Percentiles rank a stretch among this genome's conserved stretches.
Evolutionary conservation across 2,329 filamentous ascomycete species (phyloP).

Genomic region (Annulohypoxylon truncatum): DNA sequence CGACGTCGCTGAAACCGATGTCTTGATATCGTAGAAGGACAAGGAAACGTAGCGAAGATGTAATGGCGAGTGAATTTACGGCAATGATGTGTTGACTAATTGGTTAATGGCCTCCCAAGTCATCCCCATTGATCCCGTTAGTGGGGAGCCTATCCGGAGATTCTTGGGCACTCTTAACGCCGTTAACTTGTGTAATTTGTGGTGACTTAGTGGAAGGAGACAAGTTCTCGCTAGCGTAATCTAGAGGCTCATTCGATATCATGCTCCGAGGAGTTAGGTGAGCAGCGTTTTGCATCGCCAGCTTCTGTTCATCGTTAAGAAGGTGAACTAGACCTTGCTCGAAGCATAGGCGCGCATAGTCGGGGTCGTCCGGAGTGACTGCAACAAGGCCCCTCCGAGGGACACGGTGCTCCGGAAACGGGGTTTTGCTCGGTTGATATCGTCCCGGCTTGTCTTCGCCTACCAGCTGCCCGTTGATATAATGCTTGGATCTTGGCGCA

Average conservation of each 20-base stretch:
- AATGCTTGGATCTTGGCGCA: slow-evolving; percentile 69
- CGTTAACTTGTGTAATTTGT: slow-evolving; percentile 42
- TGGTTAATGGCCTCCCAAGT: slow-evolving; percentile 29
- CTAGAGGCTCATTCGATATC: slow-evolving; percentile 47
- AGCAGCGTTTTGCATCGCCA: slow-evolving; percentile 59
- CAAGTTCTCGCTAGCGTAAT: slow-evolving; percentile 39
- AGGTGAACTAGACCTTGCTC: slow-evolving; percentile 70
- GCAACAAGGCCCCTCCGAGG: slow-evolving; percentile 64
- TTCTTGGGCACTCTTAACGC: slow-evolving; percentile 39
- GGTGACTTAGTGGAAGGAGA: slow-evolving; percentile 45
- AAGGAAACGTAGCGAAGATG: slow-evolving; percentile 20
- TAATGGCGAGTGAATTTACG: background rate
- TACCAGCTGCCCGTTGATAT: slow-evolving; percentile 65
- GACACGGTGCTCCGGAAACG: slow-evolving; percentile 66
- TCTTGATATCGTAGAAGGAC: slow-evolving; percentile 43
- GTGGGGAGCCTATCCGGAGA: slow-evolving; percentile 40
- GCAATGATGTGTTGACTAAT: background rate
- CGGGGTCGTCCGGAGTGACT: slow-evolving; percentile 66
- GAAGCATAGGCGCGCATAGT: slow-evolving; percentile 65
- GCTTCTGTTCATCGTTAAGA: slow-evolving; percentile 58
- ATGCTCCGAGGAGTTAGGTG: slow-evolving; percentile 60
- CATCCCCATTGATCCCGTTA: slow-evolving; percentile 40
- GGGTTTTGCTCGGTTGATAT: slow-evolving; percentile 62
- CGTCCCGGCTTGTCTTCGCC: slow-evolving; percentile 62
- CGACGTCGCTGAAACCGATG: slow-evolving; percentile 32